These are phyloP conservation scores for Francoa sonchifolia DNA, from an alignment of 441 rosid genomes.

Conservation along the genomic window DNA sequence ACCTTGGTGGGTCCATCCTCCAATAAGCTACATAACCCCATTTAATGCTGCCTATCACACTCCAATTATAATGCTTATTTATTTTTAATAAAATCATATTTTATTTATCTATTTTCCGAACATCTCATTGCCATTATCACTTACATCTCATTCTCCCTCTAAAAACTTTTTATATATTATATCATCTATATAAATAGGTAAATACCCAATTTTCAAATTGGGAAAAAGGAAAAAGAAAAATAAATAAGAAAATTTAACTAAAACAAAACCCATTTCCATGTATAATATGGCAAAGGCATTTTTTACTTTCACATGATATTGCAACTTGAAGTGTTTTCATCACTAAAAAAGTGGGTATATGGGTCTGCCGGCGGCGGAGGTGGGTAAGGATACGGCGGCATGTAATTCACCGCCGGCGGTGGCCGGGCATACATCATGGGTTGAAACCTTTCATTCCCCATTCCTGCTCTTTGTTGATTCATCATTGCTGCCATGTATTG, in stretches of 20 bases:
- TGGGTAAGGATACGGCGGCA: conserved; percentile 40
- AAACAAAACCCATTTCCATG: background rate
- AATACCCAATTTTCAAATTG: too few species aligned
- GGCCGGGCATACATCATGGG: conserved; percentile 81
- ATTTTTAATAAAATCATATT: too few species aligned
- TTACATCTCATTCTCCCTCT: too few species aligned
- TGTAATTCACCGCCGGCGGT: conserved; percentile 40
- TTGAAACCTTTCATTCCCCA: conserved; percentile 65
- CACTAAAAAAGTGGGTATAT: conserved; percentile 63
- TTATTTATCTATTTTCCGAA: too few species aligned
- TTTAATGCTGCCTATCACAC: too few species aligned
- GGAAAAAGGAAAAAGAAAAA: too few species aligned
- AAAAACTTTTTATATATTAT: too few species aligned
- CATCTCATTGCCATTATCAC: too few species aligned
- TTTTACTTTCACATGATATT: conserved; percentile 51
- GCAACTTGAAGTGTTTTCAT: conserved; percentile 81
- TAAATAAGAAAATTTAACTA: background rate
- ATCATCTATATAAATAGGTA: too few species aligned
- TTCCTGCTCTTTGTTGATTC: conserved; percentile 49
- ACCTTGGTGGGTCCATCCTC: too few species aligned
- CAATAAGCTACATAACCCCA: too few species aligned
- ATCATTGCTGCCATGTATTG: conserved; percentile 88
- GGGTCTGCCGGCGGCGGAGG: conserved; percentile 34
- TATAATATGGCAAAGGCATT: background rate
- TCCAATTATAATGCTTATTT: too few species aligned